Evolutionary conservation across 2,329 filamentous ascomycete species (phyloP).

Genomic region (Penicillium crustosum): DNA sequence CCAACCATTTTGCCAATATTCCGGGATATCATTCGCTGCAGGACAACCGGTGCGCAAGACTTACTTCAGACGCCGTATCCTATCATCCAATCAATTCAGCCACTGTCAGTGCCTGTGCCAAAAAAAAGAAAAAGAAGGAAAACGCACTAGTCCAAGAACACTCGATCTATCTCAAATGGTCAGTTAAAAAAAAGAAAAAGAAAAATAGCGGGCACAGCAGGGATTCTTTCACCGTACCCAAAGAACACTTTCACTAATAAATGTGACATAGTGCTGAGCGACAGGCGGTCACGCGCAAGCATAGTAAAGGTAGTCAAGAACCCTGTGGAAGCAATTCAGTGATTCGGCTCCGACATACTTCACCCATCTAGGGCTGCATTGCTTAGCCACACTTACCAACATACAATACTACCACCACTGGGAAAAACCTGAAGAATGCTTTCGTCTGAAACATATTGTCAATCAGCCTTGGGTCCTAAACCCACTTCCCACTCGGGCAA

Average conservation of each 20-base stretch:
- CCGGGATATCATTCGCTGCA: slow-evolving; percentile 32
- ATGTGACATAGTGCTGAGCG: slow-evolving; percentile 58
- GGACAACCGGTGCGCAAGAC: slow-evolving; percentile 32
- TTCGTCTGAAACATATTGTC: slow-evolving; percentile 56
- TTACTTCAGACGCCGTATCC: slow-evolving; percentile 42
- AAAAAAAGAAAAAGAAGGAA: slow-evolving; percentile 3
- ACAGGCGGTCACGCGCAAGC: slow-evolving; percentile 58
- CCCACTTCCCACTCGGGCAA: background rate
- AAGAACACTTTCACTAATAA: slow-evolving; percentile 64
- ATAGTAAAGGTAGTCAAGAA: slow-evolving; percentile 78
- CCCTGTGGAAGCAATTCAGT: slow-evolving; percentile 47
- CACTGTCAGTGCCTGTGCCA: slow-evolving; percentile 32
- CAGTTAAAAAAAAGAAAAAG: background rate
- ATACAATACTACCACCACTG: slow-evolving; percentile 78
- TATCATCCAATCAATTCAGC: slow-evolving; percentile 43
- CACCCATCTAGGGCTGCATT: slow-evolving; percentile 9
- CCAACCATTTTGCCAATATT: slow-evolving; percentile 39
- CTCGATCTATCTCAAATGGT: slow-evolving; percentile 46
- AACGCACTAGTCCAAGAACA: slow-evolving; percentile 60
- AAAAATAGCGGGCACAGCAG: slow-evolving; percentile 18
- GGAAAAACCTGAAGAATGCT: slow-evolving; percentile 81
- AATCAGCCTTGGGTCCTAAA: slow-evolving; percentile 29
- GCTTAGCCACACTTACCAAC: slow-evolving; percentile 53
- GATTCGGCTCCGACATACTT: slow-evolving; percentile 8
- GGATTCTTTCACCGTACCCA: slow-evolving; percentile 44